Evolutionary conservation across 495 filamentous ascomycete genomes (phyloP), one percentile per base, ranked within the genome.

Genomic region (Penicillium parvum): DNA sequence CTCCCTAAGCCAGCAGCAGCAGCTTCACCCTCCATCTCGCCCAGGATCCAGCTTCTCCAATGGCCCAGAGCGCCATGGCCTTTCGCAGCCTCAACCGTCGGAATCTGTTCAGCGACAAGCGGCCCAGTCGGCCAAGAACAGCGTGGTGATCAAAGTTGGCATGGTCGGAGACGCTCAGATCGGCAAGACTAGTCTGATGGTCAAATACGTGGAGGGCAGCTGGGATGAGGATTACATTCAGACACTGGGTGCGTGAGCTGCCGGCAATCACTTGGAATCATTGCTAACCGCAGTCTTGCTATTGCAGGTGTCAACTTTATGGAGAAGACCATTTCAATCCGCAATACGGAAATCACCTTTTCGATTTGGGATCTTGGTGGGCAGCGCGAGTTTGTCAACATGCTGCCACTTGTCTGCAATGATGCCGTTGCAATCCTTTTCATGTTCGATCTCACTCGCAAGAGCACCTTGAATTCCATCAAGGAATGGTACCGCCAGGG

Each of bases 211-310:
- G 26, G 92, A 98, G 68, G 92, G 92, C 17, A 95, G 88, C 64
- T 98, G 94, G 87, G 92, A 98, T 65, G 92, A 98, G 68, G 92
- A 98, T 66, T 98, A 98, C 66, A 98, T 98, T 55, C 92, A 98
- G 69, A 98, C 92, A 18, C 69, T 98, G 35, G 92, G 91, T 87
- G 72, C 63, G 35, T 47, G 12, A 27, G 11, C 21, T 23, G 19
- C 11, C 48, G 21, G 40, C 34, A 12, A 37, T 12, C 15, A 38
- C 27, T 18, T 35, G 28, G 41, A 44, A 53, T 23, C 2, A 1
- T 30, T 30, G 8, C 28, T 30, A 17, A 14, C n/a, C 7, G 7
- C 14, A 9, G 18, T 18, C 0, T n/a, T n/a, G n/a, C n/a, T n/a
- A n/a, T n/a, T 7, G 3, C 42, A 86, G 84, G 84, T 44, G 92